Conservation (phyloP, 805 yeast genomes). For the Ogataea dorogensis region DNA sequence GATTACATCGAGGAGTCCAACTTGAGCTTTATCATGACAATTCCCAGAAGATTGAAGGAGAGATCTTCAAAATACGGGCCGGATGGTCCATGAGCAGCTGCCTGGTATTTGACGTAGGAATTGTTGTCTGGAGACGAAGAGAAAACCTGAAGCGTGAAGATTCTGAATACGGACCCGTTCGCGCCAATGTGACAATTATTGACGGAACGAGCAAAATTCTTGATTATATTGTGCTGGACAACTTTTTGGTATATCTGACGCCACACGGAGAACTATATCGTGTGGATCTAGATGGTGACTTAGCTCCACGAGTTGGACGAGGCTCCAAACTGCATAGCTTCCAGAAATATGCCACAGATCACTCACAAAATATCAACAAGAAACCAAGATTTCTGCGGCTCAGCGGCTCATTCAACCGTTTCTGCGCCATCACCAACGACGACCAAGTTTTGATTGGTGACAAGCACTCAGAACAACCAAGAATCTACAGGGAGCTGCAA, state of each 20-base stretch:
- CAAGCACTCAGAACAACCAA: slow-evolving; percentile 33
- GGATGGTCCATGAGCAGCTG: slow-evolving; percentile 68
- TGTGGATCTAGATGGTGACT: slow-evolving; percentile 29
- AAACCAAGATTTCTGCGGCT: slow-evolving; percentile 45
- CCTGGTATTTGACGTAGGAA: slow-evolving; percentile 47
- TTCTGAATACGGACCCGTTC: slow-evolving; percentile 28
- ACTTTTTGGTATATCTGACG: slow-evolving; percentile 49
- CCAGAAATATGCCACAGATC: slow-evolving; percentile 36
- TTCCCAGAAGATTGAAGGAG: slow-evolving; percentile 5
- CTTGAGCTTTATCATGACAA: slow-evolving; percentile 37
- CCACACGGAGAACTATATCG: slow-evolving; percentile 41
- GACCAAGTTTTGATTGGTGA: slow-evolving; percentile 46
- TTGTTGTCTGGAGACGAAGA: slow-evolving; percentile 55
- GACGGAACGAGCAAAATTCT: slow-evolving; percentile 37
- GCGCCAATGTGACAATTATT: slow-evolving; percentile 42
- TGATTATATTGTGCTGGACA: slow-evolving; percentile 59
- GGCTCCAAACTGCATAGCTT: slow-evolving; percentile 23
- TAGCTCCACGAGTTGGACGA: slow-evolving; percentile 10
- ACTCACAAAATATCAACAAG: slow-evolving; percentile 15
- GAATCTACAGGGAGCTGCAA: slow-evolving; percentile 42
- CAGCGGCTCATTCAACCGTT: slow-evolving; percentile 51
- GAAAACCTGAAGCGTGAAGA: slow-evolving; percentile 23
- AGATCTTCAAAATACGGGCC: slow-evolving; percentile 48
- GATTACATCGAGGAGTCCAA: slow-evolving; percentile 40
- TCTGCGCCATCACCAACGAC: slow-evolving; percentile 55